These are phyloP conservation scores for Bipolaris victoriae DNA, from an alignment of 2,329 filamentous ascomycete genomes.

Conservation along the genomic window DNA sequence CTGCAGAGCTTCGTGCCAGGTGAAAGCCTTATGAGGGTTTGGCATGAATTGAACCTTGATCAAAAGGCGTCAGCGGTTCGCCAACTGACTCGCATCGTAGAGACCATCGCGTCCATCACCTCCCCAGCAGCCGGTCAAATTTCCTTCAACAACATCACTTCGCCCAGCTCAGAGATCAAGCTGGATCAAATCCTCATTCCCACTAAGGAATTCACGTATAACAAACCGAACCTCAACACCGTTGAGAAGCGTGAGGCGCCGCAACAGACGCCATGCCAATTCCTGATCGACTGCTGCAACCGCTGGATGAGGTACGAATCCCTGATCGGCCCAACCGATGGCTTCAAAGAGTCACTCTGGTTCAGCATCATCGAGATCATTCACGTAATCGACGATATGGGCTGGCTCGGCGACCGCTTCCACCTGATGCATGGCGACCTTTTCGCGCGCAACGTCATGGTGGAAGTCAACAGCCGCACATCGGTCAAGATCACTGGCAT, in stretches of 20 bases:
- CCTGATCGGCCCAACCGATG: neutral
- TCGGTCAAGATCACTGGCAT: conserved; percentile 26
- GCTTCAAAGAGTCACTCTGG: neutral
- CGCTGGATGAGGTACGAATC: conserved; percentile 7
- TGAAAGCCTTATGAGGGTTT: neutral
- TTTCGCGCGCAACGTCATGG: conserved; percentile 39
- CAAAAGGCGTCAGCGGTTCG: conserved; percentile 6
- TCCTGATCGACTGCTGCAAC: neutral
- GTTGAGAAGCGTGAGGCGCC: neutral
- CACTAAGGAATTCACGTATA: neutral
- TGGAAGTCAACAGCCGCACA: conserved; percentile 7
- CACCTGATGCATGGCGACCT: conserved; percentile 34
- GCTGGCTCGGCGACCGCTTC: conserved; percentile 10
- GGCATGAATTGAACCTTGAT: neutral
- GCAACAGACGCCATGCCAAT: conserved; percentile 5
- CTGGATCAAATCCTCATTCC: conserved; percentile 4
- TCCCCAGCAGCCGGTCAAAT: conserved; percentile 6
- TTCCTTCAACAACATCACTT: neutral
- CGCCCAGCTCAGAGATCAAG: neutral
- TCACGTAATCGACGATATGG: neutral
- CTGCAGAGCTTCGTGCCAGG: conserved; percentile 10
- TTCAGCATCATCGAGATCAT: neutral
- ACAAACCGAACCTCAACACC: neutral
- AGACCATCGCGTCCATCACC: conserved; percentile 7
- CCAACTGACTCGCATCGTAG: neutral